Evolutionary conservation across 352 stramenopile genomes (phyloP), one percentile per base, ranked within the genome.

Genomic region (Globisporangium nodosum): DNA sequence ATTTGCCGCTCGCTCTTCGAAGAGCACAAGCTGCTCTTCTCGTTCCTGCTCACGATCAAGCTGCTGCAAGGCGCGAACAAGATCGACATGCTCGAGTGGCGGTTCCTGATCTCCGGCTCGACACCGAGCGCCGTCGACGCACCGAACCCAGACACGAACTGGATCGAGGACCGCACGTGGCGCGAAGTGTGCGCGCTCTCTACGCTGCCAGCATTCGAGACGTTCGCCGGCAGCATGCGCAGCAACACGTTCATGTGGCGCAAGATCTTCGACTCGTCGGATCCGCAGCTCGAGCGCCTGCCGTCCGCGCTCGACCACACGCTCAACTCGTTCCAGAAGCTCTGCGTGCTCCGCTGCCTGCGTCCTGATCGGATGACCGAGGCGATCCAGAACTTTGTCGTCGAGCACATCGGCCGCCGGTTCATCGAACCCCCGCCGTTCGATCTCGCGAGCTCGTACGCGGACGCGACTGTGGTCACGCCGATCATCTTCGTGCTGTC

Each of bases 1-100:
- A 94, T 98, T 54, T 98, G 93, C 60, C 74, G 91, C 0, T 96
- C 85, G 11, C 76, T 98, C 8, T 98, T 98, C 61, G 93, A 98
- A 66, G 82, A 96, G 40, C 90, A 98, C 78, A 98, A 98, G 60
- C 71, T 97, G 0, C 61, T 98, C 1, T 97, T 98, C 58, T 97
- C 88, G 4, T 98, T 98, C 66, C 56, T 98, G 46, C 77, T 98
- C 12, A 90, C 80, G 16, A 94, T 95, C 67, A 94, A 93, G 61
- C 48, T 95, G 16, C 63, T 94, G 4, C 85, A 92, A 70, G 84
- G 84, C 2, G 69, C 66, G 0, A 70, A 77, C 61, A 76, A 78
- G 54, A 95, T 98, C 43, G 87, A 98, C 56, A 54, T 81, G n/a
- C 63, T 88, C 13, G 87, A 98, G 56, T 98, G 94, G 94, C 77